Conservation (phyloP, 129 eudicot genomes). For the Scalesia atractyloides region DNA sequence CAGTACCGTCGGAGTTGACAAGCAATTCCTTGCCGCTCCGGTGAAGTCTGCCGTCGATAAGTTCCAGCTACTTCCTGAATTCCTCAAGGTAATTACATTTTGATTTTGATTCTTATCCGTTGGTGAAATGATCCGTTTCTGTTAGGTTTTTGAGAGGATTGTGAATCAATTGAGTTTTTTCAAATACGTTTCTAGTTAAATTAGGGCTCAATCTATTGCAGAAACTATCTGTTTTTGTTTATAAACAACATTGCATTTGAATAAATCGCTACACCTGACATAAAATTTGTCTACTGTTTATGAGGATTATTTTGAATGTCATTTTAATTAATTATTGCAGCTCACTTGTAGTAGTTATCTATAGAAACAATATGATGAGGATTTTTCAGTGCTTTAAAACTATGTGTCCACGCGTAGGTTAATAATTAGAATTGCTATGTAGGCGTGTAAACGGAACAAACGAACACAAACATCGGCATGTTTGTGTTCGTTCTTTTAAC, state of each 20-base stretch:
- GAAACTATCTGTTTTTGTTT: constrained; percentile 2
- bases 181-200: constrained; percentile 3
- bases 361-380: neutral
- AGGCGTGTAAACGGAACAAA: too few species aligned
- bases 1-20: constrained; percentile 46
- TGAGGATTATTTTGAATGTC: neutral
- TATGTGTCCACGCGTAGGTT: neutral
- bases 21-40: constrained; percentile 62
- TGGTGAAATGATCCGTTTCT: neutral
- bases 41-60: constrained; percentile 73
- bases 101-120: neutral
- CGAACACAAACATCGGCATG: too few species aligned
- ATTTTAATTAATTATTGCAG: neutral
- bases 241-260: neutral
- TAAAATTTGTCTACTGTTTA: too few species aligned
- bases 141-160: neutral
- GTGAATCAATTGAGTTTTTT: neutral
- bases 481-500: too few species aligned
- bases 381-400: neutral
- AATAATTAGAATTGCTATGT: neutral
- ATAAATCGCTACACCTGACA: neutral
- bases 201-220: neutral
- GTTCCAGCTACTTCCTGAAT: constrained; percentile 73
- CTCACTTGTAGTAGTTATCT: neutral
- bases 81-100: constrained; percentile 53